Evolutionary conservation across 2,329 filamentous ascomycete species (phyloP).

Genomic region (Tolypocladium amazonense): DNA sequence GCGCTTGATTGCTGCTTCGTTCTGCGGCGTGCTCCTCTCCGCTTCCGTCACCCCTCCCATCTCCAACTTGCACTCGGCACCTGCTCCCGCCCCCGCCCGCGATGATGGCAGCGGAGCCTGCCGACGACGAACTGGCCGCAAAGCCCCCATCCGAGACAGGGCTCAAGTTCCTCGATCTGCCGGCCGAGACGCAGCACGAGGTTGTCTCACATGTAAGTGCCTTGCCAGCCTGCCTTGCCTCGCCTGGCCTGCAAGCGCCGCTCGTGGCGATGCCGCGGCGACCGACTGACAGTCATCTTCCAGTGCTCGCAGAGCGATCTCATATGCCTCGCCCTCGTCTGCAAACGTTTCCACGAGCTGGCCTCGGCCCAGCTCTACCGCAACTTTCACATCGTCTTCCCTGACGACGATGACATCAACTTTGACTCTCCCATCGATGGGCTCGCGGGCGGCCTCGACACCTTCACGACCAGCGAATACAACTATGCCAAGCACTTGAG

Average conservation of each 20-base stretch:
- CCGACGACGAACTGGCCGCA: constrained; percentile 15
- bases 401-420: constrained; percentile 43
- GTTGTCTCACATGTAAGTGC: constrained; percentile 34
- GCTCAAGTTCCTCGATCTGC: constrained; percentile 30
- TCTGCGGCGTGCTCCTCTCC: background rate
- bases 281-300: background rate
- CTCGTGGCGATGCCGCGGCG: background rate
- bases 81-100: constrained; percentile 1
- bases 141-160: constrained; percentile 7
- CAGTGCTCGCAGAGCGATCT: constrained; percentile 43
- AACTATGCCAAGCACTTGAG: constrained; percentile 49
- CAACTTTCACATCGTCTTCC: constrained; percentile 49
- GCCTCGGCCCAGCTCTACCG: constrained; percentile 49
- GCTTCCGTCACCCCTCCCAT: background rate
- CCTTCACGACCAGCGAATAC: constrained; percentile 52
- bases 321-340: constrained; percentile 48
- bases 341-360: constrained; percentile 44
- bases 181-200: constrained; percentile 36
- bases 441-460: constrained; percentile 47
- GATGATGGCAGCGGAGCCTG: constrained; percentile 24
- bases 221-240: background rate
- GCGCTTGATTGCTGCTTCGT: background rate
- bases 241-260: background rate
- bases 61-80: background rate
- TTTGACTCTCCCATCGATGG: constrained; percentile 45